Evolutionary conservation across 495 filamentous ascomycete species (phyloP).

Genomic region (Eremomyces bilateralis): DNA sequence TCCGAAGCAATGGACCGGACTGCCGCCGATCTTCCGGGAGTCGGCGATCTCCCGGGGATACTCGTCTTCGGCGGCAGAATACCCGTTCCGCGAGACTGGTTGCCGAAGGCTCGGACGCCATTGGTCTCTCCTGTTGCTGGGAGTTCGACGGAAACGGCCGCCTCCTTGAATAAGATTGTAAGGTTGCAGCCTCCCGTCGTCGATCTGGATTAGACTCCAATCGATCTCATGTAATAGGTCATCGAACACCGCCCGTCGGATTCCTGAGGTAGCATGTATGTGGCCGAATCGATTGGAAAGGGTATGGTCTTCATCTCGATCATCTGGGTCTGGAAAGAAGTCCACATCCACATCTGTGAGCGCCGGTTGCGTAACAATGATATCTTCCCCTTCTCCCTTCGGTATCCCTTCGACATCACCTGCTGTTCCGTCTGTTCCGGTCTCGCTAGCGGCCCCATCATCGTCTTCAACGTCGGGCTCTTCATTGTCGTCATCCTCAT

Average conservation of each 20-base stretch:
- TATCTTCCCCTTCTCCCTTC: conserved; percentile 39
- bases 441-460: conserved; percentile 5
- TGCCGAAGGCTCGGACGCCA: conserved; percentile 9
- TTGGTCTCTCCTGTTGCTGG: conserved; percentile 1
- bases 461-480: conserved; percentile 28
- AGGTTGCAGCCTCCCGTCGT: conserved; percentile 43
- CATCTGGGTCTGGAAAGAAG: conserved; percentile 44
- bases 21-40: conserved; percentile 34
- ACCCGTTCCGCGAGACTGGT: conserved; percentile 9
- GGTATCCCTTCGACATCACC: conserved; percentile 66
- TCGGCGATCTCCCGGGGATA: conserved; percentile 19
- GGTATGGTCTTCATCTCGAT: conserved; percentile 51
- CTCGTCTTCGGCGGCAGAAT: conserved; percentile 13
- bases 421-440: conserved; percentile 4
- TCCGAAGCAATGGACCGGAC: conserved; percentile 75
- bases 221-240: conserved; percentile 76
- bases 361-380: conserved; percentile 68
- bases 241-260: conserved; percentile 43
- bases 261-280: conserved; percentile 72
- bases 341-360: conserved; percentile 66
- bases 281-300: conserved; percentile 57
- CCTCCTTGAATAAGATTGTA: conserved; percentile 39
- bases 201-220: conserved; percentile 79
- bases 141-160: conserved; percentile 3
- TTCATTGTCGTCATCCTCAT: conserved; percentile 7